Conservation (phyloP, 345 rosid species). For the Moricandia moricandioides region DNA sequence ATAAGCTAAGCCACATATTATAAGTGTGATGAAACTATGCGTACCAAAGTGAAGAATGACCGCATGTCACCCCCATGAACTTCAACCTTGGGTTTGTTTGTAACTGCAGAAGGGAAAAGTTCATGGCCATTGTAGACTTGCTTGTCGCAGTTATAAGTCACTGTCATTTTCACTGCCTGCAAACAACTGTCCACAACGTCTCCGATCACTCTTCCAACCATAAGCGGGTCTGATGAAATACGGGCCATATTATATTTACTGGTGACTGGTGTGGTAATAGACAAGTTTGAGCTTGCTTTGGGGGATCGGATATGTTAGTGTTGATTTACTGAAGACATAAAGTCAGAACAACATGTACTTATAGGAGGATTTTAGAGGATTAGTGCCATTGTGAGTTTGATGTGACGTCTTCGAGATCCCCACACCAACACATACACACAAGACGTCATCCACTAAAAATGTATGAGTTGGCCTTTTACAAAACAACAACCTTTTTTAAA, state of each 20-base stretch:
- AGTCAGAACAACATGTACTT: slow-evolving; percentile 28
- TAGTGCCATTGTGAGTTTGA: slow-evolving; percentile 22
- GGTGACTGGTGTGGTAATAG: slow-evolving; percentile 16
- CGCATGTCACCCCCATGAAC: slow-evolving; percentile 88
- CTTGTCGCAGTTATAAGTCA: slow-evolving; percentile 63
- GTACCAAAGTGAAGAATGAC: slow-evolving; percentile 96
- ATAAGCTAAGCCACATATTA: background rate
- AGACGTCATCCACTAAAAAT: background rate
- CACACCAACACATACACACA: background rate
- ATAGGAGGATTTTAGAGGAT: slow-evolving; percentile 23
- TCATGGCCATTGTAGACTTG: slow-evolving; percentile 92
- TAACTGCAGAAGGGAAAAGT: slow-evolving; percentile 65
- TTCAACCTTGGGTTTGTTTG: slow-evolving; percentile 76
- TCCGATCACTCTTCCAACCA: slow-evolving; percentile 83
- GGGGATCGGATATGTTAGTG: slow-evolving; percentile 7
- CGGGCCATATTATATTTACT: slow-evolving; percentile 42
- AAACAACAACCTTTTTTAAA: background rate
- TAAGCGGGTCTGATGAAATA: slow-evolving; percentile 65
- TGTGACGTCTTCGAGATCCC: slow-evolving; percentile 25
- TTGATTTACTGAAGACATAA: slow-evolving; percentile 34
- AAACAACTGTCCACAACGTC: slow-evolving; percentile 72
- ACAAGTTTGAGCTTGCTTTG: slow-evolving; percentile 29
- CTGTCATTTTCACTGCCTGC: slow-evolving; percentile 61
- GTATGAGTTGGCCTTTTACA: background rate
- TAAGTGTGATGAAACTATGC: background rate